phyloP scores from a whole-genome alignment of 192 early-diverging fungal genomes.

The Mortierella alpina region DNA sequence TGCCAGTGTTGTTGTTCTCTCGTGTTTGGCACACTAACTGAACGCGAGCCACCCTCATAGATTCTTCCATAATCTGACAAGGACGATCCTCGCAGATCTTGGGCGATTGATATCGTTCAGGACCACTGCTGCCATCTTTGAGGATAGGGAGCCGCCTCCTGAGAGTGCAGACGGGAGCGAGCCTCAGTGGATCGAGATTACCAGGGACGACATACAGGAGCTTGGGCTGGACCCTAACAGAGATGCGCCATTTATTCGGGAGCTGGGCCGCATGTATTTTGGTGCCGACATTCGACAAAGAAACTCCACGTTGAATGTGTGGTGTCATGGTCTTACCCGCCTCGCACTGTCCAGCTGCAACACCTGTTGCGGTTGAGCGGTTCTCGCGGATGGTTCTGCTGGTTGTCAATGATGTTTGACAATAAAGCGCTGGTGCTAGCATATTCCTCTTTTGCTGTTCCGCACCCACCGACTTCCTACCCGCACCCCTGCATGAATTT shows the following conservation, averaged over 20 bases:
- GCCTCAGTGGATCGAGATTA: constrained; percentile 5
- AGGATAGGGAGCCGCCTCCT: background rate
- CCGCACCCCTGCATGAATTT: no score
- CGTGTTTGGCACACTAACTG: background rate
- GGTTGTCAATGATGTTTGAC: no score
- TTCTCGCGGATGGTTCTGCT: background rate
- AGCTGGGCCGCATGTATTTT: constrained; percentile 60
- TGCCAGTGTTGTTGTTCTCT: background rate
- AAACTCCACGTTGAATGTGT: constrained; percentile 14
- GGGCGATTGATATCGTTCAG: constrained; percentile 38
- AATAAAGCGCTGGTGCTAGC: no score
- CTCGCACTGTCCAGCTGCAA: constrained; percentile 6
- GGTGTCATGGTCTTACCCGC: constrained; percentile 2
- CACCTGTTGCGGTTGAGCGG: background rate
- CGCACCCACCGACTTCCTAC: no score
- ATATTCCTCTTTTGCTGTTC: background rate
- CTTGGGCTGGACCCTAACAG: constrained; percentile 57
- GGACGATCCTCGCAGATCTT: constrained; percentile 37
- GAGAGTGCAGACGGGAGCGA: background rate
- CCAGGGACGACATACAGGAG: constrained; percentile 52
- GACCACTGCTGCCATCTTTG: constrained; percentile 47
- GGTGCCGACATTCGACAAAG: constrained; percentile 44
- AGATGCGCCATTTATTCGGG: constrained; percentile 56
- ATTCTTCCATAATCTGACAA: constrained; percentile 57
- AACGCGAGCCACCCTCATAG: constrained; percentile 12